These are phyloP conservation scores for Plasmodium ovale DNA, from an alignment of 169 alveolate genomes.

Conservation along the genomic window DNA sequence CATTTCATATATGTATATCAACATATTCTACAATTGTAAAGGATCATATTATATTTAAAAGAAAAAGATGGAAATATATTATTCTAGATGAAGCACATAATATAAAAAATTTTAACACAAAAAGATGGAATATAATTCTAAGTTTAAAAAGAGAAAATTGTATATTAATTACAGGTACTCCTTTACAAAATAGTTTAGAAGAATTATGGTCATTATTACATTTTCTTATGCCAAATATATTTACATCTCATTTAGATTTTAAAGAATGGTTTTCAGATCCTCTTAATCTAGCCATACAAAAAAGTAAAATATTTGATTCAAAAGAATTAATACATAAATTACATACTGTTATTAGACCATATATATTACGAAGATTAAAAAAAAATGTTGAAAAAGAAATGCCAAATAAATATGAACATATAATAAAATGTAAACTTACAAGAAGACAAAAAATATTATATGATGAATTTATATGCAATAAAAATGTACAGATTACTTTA, in stretches of 20 bases:
- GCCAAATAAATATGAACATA: slow-evolving; percentile 97
- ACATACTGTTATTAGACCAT: slow-evolving; percentile 98
- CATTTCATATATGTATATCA: slow-evolving; percentile 98
- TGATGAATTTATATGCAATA: slow-evolving; percentile 96
- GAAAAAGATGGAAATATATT: slow-evolving; percentile 97
- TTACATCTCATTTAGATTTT: slow-evolving; percentile 95
- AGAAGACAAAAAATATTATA: slow-evolving; percentile 95
- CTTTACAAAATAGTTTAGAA: slow-evolving; percentile 98
- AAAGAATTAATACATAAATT: slow-evolving; percentile 88
- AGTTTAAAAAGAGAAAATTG: slow-evolving; percentile 97
- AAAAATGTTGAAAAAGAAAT: slow-evolving; percentile 99
- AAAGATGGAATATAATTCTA: slow-evolving; percentile 97
- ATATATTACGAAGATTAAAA: slow-evolving; percentile 96
- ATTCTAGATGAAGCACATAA: slow-evolving; percentile 99
- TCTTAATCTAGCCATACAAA: slow-evolving; percentile 93
- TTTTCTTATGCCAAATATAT: slow-evolving; percentile 98
- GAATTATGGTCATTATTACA: slow-evolving; percentile 99
- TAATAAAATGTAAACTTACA: slow-evolving; percentile 93
- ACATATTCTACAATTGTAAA: slow-evolving; percentile 96
- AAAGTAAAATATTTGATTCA: slow-evolving; percentile 79
- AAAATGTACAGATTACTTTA: slow-evolving; percentile 82
- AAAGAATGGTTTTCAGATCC: slow-evolving; percentile 97
- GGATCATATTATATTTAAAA: slow-evolving; percentile 95
- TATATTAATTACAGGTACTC: slow-evolving; percentile 98
- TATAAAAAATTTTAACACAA: slow-evolving; percentile 97